Evolutionary conservation across 345 rosid species (phyloP).

Genomic region (Hibiscus tridactylites): DNA sequence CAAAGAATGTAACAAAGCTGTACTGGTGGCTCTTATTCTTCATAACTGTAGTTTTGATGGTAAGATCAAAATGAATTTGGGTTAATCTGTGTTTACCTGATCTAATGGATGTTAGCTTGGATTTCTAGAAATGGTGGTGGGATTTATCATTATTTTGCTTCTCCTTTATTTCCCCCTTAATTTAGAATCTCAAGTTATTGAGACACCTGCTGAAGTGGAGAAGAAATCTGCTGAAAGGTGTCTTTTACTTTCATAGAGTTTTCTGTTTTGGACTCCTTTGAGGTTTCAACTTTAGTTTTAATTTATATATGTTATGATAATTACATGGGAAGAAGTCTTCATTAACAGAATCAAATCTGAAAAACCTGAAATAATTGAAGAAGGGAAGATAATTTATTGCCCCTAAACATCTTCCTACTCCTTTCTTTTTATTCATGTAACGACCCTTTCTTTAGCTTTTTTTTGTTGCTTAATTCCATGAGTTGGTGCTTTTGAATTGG

Average conservation of each 20-base stretch:
- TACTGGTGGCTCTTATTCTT: no score
- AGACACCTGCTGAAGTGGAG: slow-evolving; percentile 45
- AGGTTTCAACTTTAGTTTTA: neutral
- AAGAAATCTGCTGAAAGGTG: slow-evolving; percentile 68
- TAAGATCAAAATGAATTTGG: slow-evolving; percentile 64
- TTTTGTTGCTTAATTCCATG: neutral
- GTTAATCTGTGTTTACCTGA: slow-evolving; percentile 17
- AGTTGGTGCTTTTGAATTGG: neutral
- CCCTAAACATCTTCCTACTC: slow-evolving; percentile 72
- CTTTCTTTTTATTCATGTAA: slow-evolving; percentile 80
- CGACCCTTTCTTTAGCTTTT: neutral
- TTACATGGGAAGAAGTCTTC: slow-evolving; percentile 46
- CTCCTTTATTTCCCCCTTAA: neutral
- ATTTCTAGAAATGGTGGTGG: neutral
- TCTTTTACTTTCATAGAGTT: neutral
- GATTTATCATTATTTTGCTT: neutral
- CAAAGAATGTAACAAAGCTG: no score
- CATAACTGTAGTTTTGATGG: slow-evolving; percentile 56
- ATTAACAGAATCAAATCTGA: slow-evolving; percentile 61
- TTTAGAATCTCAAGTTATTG: slow-evolving; percentile 66
- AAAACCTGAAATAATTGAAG: slow-evolving; percentile 46
- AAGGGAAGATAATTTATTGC: slow-evolving; percentile 34
- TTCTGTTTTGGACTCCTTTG: neutral
- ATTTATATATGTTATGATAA: neutral
- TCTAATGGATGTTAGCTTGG: neutral